Evolutionary conservation across 2,329 filamentous ascomycete genomes (phyloP).

Genomic region (Colletotrichum musicola): DNA sequence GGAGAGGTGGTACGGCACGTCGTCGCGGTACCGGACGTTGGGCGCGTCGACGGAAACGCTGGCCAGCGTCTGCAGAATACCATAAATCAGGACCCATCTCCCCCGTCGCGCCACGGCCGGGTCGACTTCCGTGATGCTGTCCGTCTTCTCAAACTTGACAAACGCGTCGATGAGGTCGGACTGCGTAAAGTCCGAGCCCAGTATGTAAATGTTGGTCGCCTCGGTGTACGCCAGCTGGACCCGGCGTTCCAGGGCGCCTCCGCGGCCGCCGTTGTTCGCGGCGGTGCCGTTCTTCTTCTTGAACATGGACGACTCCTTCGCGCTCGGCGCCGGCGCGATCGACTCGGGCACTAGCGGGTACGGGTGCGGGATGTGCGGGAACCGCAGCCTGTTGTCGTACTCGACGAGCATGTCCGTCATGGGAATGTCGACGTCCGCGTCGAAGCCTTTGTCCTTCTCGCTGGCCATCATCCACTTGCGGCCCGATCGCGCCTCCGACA

Average conservation of each 20-base stretch:
- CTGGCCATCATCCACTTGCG: conserved; percentile 75
- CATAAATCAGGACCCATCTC: conserved; percentile 73
- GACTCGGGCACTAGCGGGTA: conserved; percentile 74
- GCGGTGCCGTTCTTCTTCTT: conserved; percentile 46
- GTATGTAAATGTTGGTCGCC: conserved; percentile 69
- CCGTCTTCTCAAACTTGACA: conserved; percentile 67
- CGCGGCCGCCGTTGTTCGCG: conserved; percentile 41
- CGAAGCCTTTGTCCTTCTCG: conserved; percentile 59
- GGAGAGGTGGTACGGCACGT: conserved; percentile 69
- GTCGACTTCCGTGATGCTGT: conserved; percentile 63
- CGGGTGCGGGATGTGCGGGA: conserved; percentile 76
- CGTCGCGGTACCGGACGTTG: conserved; percentile 63
- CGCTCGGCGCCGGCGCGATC: conserved; percentile 48
- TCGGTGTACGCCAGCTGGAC: conserved; percentile 70
- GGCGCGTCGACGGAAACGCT: conserved; percentile 70
- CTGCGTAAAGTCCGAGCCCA: conserved; percentile 65
- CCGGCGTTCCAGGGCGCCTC: conserved; percentile 58
- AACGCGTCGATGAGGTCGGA: conserved; percentile 69
- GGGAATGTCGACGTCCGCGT: conserved; percentile 68
- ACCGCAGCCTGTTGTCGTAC: conserved; percentile 73
- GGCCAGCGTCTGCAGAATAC: conserved; percentile 70
- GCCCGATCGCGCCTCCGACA: conserved; percentile 69
- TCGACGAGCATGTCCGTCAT: conserved; percentile 75
- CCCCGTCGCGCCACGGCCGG: conserved; percentile 68
- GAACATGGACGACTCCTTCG: conserved; percentile 48